phyloP scores from a whole-genome alignment of 164 flowering plant genomes.

The Macadamia tetraphylla region DNA sequence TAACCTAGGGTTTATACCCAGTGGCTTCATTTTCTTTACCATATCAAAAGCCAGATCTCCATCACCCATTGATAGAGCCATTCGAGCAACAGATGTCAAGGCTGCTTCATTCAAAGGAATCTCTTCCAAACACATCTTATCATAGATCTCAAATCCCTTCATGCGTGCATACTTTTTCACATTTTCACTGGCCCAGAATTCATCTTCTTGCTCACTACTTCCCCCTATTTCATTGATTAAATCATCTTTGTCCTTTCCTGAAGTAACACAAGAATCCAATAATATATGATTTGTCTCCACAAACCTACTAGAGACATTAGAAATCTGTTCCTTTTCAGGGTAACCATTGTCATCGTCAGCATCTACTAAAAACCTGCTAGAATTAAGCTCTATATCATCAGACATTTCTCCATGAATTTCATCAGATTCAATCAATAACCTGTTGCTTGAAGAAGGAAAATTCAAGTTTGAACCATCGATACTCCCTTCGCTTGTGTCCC shows the following conservation, averaged over 20 bases:
- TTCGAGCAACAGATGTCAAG: conserved; percentile 77
- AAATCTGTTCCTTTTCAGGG: conserved; percentile 5
- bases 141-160: conserved; percentile 66
- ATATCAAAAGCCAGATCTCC: conserved; percentile 80
- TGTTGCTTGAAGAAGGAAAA: conserved; percentile 6
- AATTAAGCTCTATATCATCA: conserved; percentile 10
- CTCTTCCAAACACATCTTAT: conserved; percentile 50
- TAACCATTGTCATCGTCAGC: conserved; percentile 1
- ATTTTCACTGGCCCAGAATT: conserved; percentile 39
- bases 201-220: conserved; percentile 18
- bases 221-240: conserved; percentile 10
- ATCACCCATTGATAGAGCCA: conserved; percentile 81
- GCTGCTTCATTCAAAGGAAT: conserved; percentile 81
- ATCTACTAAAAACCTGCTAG: conserved; percentile 2
- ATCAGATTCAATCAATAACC: conserved; percentile 6
- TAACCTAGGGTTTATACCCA: conserved; percentile 64
- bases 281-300: conserved; percentile 9
- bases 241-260: conserved; percentile 10
- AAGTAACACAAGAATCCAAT: conserved; percentile 13
- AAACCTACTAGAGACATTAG: conserved; percentile 5
- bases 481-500: conserved; percentile 5
- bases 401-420: conserved; percentile 1
- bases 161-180: conserved; percentile 46
- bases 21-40: conserved; percentile 62
- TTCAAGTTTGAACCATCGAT: neutral